Conservation (phyloP, 345 rosid species). For the Eucalyptus curtisii region DNA sequence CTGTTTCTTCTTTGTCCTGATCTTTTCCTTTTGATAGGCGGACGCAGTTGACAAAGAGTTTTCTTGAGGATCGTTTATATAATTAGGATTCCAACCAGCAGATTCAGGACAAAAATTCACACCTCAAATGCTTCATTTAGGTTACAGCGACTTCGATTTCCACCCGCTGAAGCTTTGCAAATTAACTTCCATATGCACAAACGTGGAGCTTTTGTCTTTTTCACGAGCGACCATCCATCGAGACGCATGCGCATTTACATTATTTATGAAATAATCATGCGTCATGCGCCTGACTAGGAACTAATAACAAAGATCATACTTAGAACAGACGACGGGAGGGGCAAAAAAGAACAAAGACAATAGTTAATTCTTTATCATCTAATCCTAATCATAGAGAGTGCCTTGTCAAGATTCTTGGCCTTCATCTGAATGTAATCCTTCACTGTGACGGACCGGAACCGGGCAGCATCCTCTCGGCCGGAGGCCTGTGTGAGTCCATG, state of each 20-base stretch:
- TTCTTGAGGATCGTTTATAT: background rate
- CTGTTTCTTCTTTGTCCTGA: background rate
- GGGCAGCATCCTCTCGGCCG: constrained; percentile 4
- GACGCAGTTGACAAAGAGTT: background rate
- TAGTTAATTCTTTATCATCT: background rate
- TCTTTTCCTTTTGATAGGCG: background rate
- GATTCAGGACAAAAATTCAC: background rate
- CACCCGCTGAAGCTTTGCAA: background rate
- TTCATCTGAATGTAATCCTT: constrained; percentile 44
- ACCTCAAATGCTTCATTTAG: background rate
- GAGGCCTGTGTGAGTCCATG: background rate
- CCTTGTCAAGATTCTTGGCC: constrained; percentile 36
- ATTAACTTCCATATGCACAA: background rate
- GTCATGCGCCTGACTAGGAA: background rate
- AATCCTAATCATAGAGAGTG: constrained; percentile 36
- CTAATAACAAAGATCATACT: background rate
- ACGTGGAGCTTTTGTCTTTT: background rate
- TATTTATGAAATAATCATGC: background rate
- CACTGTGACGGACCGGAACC: constrained; percentile 36
- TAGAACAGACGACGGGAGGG: background rate
- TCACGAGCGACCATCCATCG: background rate
- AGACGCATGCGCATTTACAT: background rate
- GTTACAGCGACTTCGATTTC: background rate
- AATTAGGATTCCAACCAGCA: background rate
- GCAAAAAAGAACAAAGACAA: background rate